Evolutionary conservation across 2,329 filamentous ascomycete genomes (phyloP), one percentile per base, ranked within the genome.

Genomic region (Pseudomassariella vexata): DNA sequence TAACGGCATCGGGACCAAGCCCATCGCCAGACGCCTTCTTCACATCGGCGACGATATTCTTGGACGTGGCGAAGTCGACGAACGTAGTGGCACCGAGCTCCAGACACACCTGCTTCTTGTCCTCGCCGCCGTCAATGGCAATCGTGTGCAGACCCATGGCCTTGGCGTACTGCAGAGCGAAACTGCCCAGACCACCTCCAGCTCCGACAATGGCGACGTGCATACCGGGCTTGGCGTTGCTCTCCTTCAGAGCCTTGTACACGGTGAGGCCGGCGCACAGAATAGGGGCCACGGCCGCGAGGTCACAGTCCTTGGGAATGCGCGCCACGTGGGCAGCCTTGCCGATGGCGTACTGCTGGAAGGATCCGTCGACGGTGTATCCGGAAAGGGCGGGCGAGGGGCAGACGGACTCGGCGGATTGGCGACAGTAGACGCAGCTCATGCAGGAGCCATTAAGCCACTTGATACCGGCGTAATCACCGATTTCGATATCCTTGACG

Each of bases 371-470:
- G 55, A 95, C 87, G 5, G 86, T 94, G 73, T 94, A 95, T 35
- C 90, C 90, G 1, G 87, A 94, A 24, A 95, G 75, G 21, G 73
- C 65, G 17, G 85, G 77, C 38, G 84, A 67, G 11, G 73, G 60
- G 66, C 90, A 96, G 5, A 95, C 79, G 3, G 86, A 82, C 65
- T 95, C 89, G 47, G 94, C 84, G 28, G 76, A 60, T 47, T 79
- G 72, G 54, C 82, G 79, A 68, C 89, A 95, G 73, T 85, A 94
- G 47, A 78, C 72, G 66, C 89, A 96, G 43, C 70, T 60, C 40
- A 94, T 68, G 62, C 90, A 95, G 28, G 83, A 82, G 42, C 86
- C 85, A 62, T 95, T 92, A 53, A 95, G 70, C 88, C 88, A 95
- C 69, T 87, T 95, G 61, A 96, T 76, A 55, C 90, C 90, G 40